These are phyloP conservation scores for Aureobasidium melanogenum DNA, from an alignment of 2,329 filamentous ascomycete genomes.

Conservation along the genomic window DNA sequence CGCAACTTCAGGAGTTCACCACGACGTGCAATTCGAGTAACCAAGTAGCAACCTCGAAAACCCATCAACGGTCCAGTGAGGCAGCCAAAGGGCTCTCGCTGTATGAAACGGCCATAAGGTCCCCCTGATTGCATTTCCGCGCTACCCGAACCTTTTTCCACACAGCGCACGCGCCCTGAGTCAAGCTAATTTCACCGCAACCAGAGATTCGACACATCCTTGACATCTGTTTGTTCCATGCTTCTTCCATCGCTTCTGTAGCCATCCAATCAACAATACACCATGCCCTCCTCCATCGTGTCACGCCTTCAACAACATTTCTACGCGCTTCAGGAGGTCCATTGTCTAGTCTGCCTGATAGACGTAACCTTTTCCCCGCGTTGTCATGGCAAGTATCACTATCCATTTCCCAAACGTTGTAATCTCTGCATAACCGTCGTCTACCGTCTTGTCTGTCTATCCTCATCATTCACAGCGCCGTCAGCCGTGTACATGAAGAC, in stretches of 20 bases:
- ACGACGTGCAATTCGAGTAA: background rate
- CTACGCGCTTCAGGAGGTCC: background rate
- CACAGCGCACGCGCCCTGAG: background rate
- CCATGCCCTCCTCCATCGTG: background rate
- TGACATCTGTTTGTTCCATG: background rate
- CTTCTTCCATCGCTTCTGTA: background rate
- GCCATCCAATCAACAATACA: background rate
- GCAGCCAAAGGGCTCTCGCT: background rate
- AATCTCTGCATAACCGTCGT: background rate
- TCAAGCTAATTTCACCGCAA: background rate
- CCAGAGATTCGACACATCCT: too few species aligned
- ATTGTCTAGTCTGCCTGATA: background rate
- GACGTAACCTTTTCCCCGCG: background rate
- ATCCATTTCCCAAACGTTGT: background rate
- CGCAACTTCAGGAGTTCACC: conserved; percentile 5
- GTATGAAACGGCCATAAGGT: conserved; percentile 2
- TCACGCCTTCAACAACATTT: background rate
- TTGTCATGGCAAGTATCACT: conserved; percentile 9
- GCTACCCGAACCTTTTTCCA: background rate
- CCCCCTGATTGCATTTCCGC: conserved; percentile 7
- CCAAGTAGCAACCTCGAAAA: conserved; percentile 1
- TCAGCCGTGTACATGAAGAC: background rate
- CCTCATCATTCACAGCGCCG: background rate
- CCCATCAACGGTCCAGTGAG: conserved; percentile 2
- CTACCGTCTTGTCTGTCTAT: conserved; percentile 3